Conservation (phyloP, 176 grass and related monocot species). For the Lolium perenne region DNA sequence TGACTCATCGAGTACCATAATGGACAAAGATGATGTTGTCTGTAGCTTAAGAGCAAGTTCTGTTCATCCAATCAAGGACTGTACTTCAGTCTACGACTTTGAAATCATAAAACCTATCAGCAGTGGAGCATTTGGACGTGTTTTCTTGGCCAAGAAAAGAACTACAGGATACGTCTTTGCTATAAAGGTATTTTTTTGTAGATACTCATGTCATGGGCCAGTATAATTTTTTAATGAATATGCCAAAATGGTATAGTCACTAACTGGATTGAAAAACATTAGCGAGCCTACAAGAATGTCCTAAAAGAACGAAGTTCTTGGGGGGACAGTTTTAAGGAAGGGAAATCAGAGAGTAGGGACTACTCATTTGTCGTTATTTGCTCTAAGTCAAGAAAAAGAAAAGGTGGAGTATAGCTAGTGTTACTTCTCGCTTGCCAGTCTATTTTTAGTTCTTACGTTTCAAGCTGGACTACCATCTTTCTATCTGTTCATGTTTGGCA, state of each 20-base stretch:
- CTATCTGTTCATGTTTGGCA: constrained; percentile 14
- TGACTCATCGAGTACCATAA: constrained; percentile 82
- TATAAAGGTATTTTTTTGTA: constrained; percentile 86
- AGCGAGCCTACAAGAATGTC: neutral
- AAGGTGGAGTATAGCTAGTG: neutral
- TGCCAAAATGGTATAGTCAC: neutral
- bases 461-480: constrained; percentile 24
- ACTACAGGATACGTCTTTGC: constrained; percentile 98
- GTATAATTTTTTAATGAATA: constrained; percentile 1
- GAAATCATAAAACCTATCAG: constrained; percentile 99
- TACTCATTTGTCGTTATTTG: neutral
- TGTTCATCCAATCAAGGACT: constrained; percentile 90
- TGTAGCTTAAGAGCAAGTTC: constrained; percentile 93
- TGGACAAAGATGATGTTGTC: constrained; percentile 98
- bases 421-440: neutral
- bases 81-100: constrained; percentile 98
- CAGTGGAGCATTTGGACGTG: constrained; percentile 96
- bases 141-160: constrained; percentile 99
- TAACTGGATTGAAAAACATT: constrained; percentile 11
- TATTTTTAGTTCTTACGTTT: neutral
- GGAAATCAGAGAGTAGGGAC: constrained; percentile 8
- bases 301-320: constrained; percentile 10
- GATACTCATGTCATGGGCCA: neutral
- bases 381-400: neutral
- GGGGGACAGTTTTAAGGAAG: constrained; percentile 1